Base-by-base conservation (phyloP, 352 stramenopile genomes). In the Globisporangium splendens region DNA sequence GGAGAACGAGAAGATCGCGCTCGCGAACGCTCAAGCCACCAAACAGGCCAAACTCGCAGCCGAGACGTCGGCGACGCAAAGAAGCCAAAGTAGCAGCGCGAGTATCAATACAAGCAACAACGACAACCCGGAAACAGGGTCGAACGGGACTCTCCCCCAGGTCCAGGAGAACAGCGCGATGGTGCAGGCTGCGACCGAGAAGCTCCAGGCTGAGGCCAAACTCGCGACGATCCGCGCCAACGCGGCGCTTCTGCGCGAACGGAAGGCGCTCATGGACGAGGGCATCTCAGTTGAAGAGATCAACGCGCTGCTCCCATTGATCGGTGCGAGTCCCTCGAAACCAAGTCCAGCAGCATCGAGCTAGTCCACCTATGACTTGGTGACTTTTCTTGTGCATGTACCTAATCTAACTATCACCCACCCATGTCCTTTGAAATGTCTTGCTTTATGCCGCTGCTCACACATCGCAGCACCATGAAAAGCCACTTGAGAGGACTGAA, bases 191-290 rank as follows among this genome's bases (percentile, higher is more conserved):
- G 50, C 58, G 17, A 57, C 58, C 13, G 31, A 57, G 50, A 64
- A 64, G 50, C 21, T 64, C 18, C 50, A 52, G 35, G 58, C 58
- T 2, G 58, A 64, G 44, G 58, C 58, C 20, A 35, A 50, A 18
- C 38, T 64, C 31, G 58, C 58, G 22, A 64, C 58, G 31, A 64
- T 64, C 58, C 58, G 58, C 21, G 58, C 58, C 12, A 57, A 64
- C 33, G 58, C 58, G 3, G 44, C 58, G 21, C 50, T 64, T 11
- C 18, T 64, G 50, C 58, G 58, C 42, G 58, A 64, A 28, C 58
- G 58, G 50, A 64, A 64, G 24, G 58, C 58, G 50, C 50, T 64
- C 8, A 22, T 64, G 58, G 46, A 64, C 22, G 58, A 64, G 21
- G 58, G 58, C 33, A 58, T 64, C 21, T 39, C 44, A 0, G 59